Percentiles rank a stretch among this genome's conserved stretches.
Evolutionary conservation across 192 early-diverging fungal species (phyloP).

Genomic region (Umbelopsis vinacea): DNA sequence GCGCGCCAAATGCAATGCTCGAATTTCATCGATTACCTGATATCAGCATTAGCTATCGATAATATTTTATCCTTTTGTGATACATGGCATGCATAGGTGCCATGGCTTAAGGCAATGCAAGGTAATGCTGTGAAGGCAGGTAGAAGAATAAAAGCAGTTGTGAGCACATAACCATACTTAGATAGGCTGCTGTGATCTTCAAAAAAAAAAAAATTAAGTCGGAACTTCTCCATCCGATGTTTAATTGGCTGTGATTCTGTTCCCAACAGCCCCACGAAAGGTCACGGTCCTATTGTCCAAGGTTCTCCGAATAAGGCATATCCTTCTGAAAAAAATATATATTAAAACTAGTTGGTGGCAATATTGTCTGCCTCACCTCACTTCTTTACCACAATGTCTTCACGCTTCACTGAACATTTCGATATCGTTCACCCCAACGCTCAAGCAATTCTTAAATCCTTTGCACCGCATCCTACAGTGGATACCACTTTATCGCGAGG

Average conservation of each 20-base stretch:
- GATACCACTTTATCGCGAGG: not conserved
- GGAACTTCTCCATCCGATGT: not conserved
- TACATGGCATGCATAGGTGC: no score
- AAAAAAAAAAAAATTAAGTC: conserved; percentile 9
- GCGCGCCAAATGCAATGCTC: no score
- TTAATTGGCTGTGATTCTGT: conserved; percentile 22
- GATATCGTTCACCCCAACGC: conserved; percentile 16
- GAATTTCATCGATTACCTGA: no score
- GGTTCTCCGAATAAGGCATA: conserved; percentile 19
- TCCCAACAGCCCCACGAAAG: conserved; percentile 20
- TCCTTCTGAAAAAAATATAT: conserved; percentile 21
- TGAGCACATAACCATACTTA: not conserved
- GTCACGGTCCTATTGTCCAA: conserved; percentile 8
- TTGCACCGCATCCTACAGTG: not conserved
- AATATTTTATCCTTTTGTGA: no score
- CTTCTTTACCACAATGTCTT: not conserved
- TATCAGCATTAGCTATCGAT: no score
- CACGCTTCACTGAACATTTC: conserved; percentile 21
- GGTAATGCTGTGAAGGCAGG: no score
- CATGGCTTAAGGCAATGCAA: no score
- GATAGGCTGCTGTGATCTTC: conserved; percentile 3
- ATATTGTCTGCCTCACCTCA: not conserved
- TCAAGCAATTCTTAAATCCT: conserved; percentile 4
- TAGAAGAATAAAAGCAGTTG: no score
- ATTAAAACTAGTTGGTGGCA: not conserved